Base-by-base conservation (phyloP, 139 green algal genomes). In the Auxenochlorella pyrenoidosa region DNA sequence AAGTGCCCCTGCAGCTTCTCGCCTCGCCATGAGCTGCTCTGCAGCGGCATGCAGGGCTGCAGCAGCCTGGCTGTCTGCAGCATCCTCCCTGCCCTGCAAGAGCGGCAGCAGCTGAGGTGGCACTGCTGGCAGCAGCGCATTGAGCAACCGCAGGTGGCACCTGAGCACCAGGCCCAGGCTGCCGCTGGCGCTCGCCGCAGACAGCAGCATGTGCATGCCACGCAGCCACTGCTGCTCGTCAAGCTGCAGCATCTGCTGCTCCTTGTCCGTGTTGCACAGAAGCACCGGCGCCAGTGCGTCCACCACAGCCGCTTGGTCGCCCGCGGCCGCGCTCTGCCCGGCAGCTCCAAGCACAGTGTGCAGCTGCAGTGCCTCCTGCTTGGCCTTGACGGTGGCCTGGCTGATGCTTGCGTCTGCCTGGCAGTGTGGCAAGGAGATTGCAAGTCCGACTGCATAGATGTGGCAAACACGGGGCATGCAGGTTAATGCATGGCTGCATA, bases 321-420 rank as follows among this genome's bases (percentile, higher is more conserved):
- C 82, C 4, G n/a, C 43, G 0, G 43, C 21, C 15, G 82, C 82
- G 6, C 28, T 30, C n/a, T 32, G 34, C 21, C 36, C 43, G 5
- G 82, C 82, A 0, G 4, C 66, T 5, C 28, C 41, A n/a, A 86
- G 66, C 32, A 79, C 44, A 24, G 58, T 30, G 66, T 86, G 82
- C 82, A 86, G 82, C 82, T 68, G 43, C 22, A 86, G 66, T 3
- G n/a, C 82, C 66, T 86, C 82, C 66, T 79, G 82, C 82, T 86
- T 86, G 65, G 32, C 47, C 15, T 54, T 34, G 5, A 79, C 43
- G 0, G 43, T 34, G 5, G 82, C 44, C 1, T 34, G 15, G n/a
- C 43, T 86, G 82, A 86, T 70, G 82, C 28, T 44, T 44, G 43
- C 82, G 44, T 78, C 82, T 8, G 43, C 43, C 21, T 40, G 36